A percentile compares a stretch with the other conserved stretches of the same genome.
phyloP scores from a whole-genome alignment of 2,329 filamentous ascomycete species.

The Monilinia laxa region DNA sequence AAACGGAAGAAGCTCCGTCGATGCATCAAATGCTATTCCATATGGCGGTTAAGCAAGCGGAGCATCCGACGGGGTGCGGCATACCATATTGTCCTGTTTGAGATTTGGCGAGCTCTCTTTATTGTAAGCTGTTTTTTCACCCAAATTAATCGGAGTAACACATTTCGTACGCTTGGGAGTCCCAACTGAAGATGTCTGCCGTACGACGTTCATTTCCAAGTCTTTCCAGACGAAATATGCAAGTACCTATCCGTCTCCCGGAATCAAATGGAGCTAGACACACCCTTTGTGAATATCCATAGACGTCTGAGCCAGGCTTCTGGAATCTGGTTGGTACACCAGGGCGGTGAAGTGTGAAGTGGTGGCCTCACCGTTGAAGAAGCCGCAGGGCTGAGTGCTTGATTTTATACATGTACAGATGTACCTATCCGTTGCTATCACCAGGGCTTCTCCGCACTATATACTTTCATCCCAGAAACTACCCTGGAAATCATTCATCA shows the following conservation, averaged over 20 bases:
- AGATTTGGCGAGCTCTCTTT: neutral
- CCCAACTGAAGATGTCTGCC: neutral
- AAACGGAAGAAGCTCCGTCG: slow-evolving; percentile 8
- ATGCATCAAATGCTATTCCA: slow-evolving; percentile 6
- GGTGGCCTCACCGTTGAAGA: slow-evolving; percentile 31
- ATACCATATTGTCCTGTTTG: neutral
- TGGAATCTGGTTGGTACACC: slow-evolving; percentile 29
- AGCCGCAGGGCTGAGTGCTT: slow-evolving; percentile 37
- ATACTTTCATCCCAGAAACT: slow-evolving; percentile 35
- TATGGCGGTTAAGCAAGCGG: slow-evolving; percentile 19
- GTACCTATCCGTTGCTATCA: slow-evolving; percentile 23
- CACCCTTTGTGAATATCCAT: slow-evolving; percentile 10
- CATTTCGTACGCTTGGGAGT: slow-evolving; percentile 10
- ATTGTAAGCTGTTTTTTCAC: slow-evolving; percentile 1
- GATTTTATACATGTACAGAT: slow-evolving; percentile 21
- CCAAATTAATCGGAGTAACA: slow-evolving; percentile 19
- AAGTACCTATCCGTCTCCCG: slow-evolving; percentile 18
- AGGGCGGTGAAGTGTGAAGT: slow-evolving; percentile 31
- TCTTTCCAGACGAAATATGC: slow-evolving; percentile 20
- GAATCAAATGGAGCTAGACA: slow-evolving; percentile 13
- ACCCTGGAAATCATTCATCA: slow-evolving; percentile 26
- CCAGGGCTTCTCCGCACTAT: slow-evolving; percentile 30
- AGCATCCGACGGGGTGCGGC: slow-evolving; percentile 28
- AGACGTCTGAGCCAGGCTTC: slow-evolving; percentile 27
- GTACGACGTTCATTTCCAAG: slow-evolving; percentile 19